Evolutionary conservation across 2,329 filamentous ascomycete species (phyloP), one percentile per base, ranked within the genome.

Genomic region (Tetracladium maxilliforme): DNA sequence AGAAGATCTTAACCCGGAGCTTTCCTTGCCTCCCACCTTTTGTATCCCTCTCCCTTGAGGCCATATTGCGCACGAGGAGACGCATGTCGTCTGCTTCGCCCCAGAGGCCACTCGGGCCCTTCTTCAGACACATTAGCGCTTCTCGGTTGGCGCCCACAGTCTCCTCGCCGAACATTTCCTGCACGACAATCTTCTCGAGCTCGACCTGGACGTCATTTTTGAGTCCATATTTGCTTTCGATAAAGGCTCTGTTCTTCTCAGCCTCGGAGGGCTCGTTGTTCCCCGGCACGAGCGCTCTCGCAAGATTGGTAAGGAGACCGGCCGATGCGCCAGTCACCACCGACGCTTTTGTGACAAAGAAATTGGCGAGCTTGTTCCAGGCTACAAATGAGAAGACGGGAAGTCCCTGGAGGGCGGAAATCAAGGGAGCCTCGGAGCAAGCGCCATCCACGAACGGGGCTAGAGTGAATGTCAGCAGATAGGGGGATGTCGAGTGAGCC

Each of bases 1-100:
- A 56, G 26, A 40, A 51, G 1, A 42, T 33, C 9, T 37, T 25
- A 3, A 58, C 23, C 4, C 23, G 40, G 14, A 53, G 22, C 28
- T 32, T 16, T 30, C 23, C 8, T 26, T 6, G 16, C n/a, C 26
- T 16, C 23, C 6, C 25, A 25, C 17, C 12, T 20, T 33, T 15
- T 31, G 16, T 16, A 30, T 7, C 15, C 14, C 8, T 16, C 22
- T 21, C 22, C 26, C 17, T 22, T 16, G 21, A 14, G 6, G 11
- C 15, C 13, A 10, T 14, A 14, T 16, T 23, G 19, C 21, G 14
- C 21, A 21, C 10, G 14, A 15, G 4, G 5, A 16, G 7, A 14
- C n/a, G 20, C 19, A 11, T 11, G 14, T 12, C 9, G 10, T 15
- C 14, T 16, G 14, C 18, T 9, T 7, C 24, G 5, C 30, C 21